Base-by-base conservation (phyloP, 805 yeast genomes). In the Metschnikowia borealis region DNA sequence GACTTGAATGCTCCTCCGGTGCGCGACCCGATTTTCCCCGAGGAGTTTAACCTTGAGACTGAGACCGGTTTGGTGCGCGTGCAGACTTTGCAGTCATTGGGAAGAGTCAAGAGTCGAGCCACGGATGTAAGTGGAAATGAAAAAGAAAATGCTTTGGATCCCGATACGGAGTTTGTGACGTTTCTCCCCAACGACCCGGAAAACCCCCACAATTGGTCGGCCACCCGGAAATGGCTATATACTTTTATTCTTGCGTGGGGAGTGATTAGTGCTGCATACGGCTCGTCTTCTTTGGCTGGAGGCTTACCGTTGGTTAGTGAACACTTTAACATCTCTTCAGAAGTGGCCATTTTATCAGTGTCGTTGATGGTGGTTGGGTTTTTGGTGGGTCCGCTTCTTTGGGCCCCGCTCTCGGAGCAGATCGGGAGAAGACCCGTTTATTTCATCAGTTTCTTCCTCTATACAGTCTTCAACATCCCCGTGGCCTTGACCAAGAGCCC, bases 311-410 rank as follows among this genome's bases (percentile, higher is more conserved):
- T 85, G 15, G 82, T 89, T 53, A 71, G 74, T 53, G 84, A 84
- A 13, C 77, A 82, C 59, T 89, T 76, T 65, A 69, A 81, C 54
- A 96, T 90, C 20, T 80, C 87, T 14, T 64, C 72, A 2, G 96
- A 87, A 65, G 97, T 89, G 18, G 81, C 96, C 8, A 84, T 82
- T 33, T 74, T 90, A 56, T 72, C 92, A 0, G 87, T 91, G 56
- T 87, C 96, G 0, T 69, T 90, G 34, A 89, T 89, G 96, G 96
- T 90, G 46, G 63, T 87, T 23, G 97, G 97, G 6, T 89, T 90
- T 63, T 78, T 91, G 21, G 76, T 89, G 29, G 97, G 97, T 39
- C 96, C 96, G 0, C 71, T 90, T 55, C 56, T 89, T 21, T 90
- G 96, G 95, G 87, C 96, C 13, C 97, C 97, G 10, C 70, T 89